Conservation (phyloP, 2,329 filamentous ascomycete genomes). For the Alternaria alternata region DNA sequence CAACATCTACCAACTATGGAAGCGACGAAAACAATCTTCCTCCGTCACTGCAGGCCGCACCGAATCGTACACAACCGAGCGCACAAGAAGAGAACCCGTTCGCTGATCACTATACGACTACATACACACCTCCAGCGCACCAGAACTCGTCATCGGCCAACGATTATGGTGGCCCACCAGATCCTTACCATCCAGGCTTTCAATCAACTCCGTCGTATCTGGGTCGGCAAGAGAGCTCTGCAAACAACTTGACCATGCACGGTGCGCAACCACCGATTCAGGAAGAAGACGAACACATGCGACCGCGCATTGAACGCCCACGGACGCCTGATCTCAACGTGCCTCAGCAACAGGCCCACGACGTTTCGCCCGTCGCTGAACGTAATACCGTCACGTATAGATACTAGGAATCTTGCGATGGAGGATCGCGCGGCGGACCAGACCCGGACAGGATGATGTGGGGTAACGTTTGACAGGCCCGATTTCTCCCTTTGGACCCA, state of each 20-base stretch:
- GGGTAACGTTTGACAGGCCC: conserved; percentile 15
- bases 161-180: conserved; percentile 32
- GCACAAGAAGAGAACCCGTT: conserved; percentile 51
- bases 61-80: conserved; percentile 21
- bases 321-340: conserved; percentile 36
- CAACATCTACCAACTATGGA: conserved; percentile 22
- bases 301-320: conserved; percentile 33
- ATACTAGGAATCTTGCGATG: conserved; percentile 35
- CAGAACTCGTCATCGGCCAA: conserved; percentile 22
- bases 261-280: conserved; percentile 42
- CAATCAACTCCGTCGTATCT: conserved; percentile 54
- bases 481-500: conserved; percentile 1
- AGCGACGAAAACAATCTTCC: conserved; percentile 34
- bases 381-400: conserved; percentile 49
- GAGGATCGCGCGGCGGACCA: conserved; percentile 15
- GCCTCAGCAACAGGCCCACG: conserved; percentile 26
- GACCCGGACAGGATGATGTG: conserved; percentile 20
- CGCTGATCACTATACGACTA: conserved; percentile 52
- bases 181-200: conserved; percentile 46
- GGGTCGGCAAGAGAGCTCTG: conserved; percentile 54
- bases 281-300: conserved; percentile 39
- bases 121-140: conserved; percentile 35
- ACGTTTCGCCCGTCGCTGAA: conserved; percentile 49
- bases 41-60: conserved; percentile 39
- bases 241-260: conserved; percentile 57